phyloP scores from a whole-genome alignment of 164 flowering plant genomes.

The Macadamia integrifolia region DNA sequence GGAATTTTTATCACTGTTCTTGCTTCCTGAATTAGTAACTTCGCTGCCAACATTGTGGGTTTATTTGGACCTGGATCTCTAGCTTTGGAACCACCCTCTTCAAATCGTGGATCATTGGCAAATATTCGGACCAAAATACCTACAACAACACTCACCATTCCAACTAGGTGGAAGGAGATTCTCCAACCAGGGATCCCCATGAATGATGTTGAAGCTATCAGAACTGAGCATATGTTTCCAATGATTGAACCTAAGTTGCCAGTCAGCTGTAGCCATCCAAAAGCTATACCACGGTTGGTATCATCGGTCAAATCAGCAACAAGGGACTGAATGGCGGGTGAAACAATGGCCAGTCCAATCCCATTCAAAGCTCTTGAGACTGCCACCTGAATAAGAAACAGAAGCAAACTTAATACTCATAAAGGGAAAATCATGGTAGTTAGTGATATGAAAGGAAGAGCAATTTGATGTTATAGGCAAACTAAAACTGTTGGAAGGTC shows the following conservation, averaged over 20 bases:
- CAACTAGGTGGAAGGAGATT: constrained; percentile 73
- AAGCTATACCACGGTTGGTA: constrained; percentile 69
- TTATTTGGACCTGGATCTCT: constrained; percentile 18
- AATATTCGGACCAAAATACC: constrained; percentile 54
- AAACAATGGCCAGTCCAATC: constrained; percentile 82
- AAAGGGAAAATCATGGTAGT: background rate
- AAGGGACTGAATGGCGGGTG: constrained; percentile 86
- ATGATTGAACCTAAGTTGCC: constrained; percentile 67
- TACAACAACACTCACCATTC: constrained; percentile 54
- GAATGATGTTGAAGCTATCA: constrained; percentile 62
- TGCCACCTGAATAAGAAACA: constrained; percentile 51
- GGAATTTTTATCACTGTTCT: constrained; percentile 58
- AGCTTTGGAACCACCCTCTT: constrained; percentile 16
- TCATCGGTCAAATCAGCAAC: constrained; percentile 91
- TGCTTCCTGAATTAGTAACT: constrained; percentile 63
- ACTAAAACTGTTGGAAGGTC: no score
- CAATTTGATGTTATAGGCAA: no score
- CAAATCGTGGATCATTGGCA: constrained; percentile 68
- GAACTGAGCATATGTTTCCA: constrained; percentile 63
- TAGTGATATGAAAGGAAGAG: no score
- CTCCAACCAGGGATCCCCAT: constrained; percentile 91
- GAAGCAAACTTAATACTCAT: background rate
- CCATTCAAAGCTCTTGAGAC: constrained; percentile 84
- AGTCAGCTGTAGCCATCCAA: constrained; percentile 94
- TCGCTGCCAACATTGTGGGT: constrained; percentile 42